These are phyloP conservation scores for Lactarius tabidus DNA, from an alignment of 768 basidiomycete species.

Conservation along the genomic window DNA sequence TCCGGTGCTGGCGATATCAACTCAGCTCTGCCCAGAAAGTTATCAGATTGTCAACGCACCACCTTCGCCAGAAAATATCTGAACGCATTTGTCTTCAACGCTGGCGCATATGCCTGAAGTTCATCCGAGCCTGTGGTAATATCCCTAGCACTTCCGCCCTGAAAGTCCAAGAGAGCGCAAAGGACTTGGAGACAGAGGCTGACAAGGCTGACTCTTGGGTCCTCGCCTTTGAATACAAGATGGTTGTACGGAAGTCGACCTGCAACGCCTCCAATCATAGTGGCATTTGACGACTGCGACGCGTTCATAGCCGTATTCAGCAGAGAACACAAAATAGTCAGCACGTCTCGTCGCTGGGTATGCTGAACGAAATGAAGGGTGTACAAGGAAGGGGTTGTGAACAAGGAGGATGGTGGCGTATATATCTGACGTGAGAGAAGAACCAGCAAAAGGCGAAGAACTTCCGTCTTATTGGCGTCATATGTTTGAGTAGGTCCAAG, in stretches of 20 bases:
- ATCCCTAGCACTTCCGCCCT: slow-evolving; percentile 70
- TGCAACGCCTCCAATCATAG: slow-evolving; percentile 62
- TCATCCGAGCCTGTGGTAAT: slow-evolving; percentile 41
- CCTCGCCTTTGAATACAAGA: slow-evolving; percentile 86
- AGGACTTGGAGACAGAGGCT: slow-evolving; percentile 74
- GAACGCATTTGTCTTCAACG: slow-evolving; percentile 78
- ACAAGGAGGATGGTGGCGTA: slow-evolving; percentile 61
- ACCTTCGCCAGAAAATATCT: slow-evolving; percentile 84
- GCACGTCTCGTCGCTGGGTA: slow-evolving; percentile 73
- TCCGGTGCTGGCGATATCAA: slow-evolving; percentile 61
- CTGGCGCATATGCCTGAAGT: slow-evolving; percentile 44
- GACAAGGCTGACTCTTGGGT: slow-evolving; percentile 67
- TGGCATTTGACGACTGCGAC: slow-evolving; percentile 42
- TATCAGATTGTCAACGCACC: neutral
- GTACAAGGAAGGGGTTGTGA: slow-evolving; percentile 71
- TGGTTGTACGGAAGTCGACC: slow-evolving; percentile 87
- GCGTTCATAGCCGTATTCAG: slow-evolving; percentile 87
- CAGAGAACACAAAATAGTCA: slow-evolving; percentile 89
- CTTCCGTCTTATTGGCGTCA: slow-evolving; percentile 83
- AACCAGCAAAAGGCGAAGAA: slow-evolving; percentile 83
- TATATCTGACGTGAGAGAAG: slow-evolving; percentile 91
- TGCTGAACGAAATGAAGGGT: slow-evolving; percentile 75
- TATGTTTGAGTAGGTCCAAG: slow-evolving; percentile 57
- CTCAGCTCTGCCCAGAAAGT: neutral
- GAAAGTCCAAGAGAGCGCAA: slow-evolving; percentile 73